Evolutionary conservation across 148 eudicot genomes (phyloP).

Genomic region (Rhododendron ovatum): DNA sequence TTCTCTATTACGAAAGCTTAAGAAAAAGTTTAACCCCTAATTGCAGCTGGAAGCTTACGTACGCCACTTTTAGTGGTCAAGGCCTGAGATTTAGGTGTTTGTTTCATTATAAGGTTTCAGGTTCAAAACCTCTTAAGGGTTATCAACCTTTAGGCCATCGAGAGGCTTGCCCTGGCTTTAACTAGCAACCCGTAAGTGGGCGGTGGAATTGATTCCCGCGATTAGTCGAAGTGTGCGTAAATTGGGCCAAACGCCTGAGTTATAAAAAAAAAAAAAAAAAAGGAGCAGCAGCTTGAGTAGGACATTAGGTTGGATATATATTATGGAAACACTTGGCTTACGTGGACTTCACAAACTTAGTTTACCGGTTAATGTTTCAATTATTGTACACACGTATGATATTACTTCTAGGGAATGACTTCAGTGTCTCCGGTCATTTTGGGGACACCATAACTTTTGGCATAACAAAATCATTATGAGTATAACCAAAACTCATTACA

Average conservation of each 20-base stretch:
- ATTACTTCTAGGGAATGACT: not conserved
- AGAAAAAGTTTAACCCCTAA: not conserved
- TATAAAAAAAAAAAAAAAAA: too few relatives aligned
- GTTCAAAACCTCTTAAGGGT: not conserved
- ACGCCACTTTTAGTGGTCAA: not conserved
- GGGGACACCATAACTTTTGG: too few relatives aligned
- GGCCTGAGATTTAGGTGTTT: not conserved
- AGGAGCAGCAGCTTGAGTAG: not conserved
- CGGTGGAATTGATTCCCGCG: too few relatives aligned
- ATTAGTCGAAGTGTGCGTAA: too few relatives aligned
- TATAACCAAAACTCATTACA: too few relatives aligned
- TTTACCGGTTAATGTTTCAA: not conserved
- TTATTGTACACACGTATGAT: not conserved
- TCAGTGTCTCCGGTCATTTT: too few relatives aligned
- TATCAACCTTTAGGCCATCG: too few relatives aligned
- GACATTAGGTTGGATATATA: not conserved
- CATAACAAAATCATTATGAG: too few relatives aligned
- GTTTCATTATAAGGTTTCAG: not conserved
- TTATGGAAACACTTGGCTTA: not conserved
- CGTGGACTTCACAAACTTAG: not conserved
- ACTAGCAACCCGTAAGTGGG: too few relatives aligned
- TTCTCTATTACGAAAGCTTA: slow-evolving; percentile 3
- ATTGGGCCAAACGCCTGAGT: not conserved
- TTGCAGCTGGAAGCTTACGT: slow-evolving; percentile 15
- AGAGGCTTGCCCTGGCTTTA: too few relatives aligned